These are phyloP conservation scores for Croton laevigatus DNA, from an alignment of 441 rosid species.

Conservation along the genomic window DNA sequence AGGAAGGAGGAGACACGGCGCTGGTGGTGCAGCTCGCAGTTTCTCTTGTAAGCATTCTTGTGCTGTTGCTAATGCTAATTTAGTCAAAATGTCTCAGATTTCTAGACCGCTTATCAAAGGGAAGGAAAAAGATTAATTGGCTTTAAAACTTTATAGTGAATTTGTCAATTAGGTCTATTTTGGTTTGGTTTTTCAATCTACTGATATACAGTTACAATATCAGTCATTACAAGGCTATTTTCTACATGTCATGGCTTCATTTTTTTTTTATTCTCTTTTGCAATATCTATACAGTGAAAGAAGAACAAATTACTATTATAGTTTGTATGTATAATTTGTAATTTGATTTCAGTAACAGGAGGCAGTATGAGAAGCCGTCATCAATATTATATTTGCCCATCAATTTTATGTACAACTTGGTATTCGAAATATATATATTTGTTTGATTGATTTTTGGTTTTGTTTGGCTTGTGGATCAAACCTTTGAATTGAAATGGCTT, in stretches of 20 bases:
- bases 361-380: too few species aligned
- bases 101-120: constrained; percentile 2
- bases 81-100: constrained; percentile 20
- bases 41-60: constrained; percentile 29
- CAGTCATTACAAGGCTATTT: not conserved
- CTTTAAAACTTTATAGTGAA: not conserved
- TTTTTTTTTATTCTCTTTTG: not conserved
- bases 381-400: too few species aligned
- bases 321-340: too few species aligned
- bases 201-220: too few species aligned
- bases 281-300: not conserved
- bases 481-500: too few species aligned
- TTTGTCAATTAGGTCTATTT: not conserved
- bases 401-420: too few species aligned
- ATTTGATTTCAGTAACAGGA: too few species aligned
- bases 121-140: not conserved
- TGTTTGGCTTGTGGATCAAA: too few species aligned
- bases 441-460: too few species aligned
- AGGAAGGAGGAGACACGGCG: not conserved
- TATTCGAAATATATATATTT: too few species aligned
- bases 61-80: constrained; percentile 21
- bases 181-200: too few species aligned
- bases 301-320: not conserved
- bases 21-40: not conserved
- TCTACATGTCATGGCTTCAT: not conserved